Base-by-base conservation (phyloP, 2,329 filamentous ascomycete genomes). In the Beauveria bassiana region DNA sequence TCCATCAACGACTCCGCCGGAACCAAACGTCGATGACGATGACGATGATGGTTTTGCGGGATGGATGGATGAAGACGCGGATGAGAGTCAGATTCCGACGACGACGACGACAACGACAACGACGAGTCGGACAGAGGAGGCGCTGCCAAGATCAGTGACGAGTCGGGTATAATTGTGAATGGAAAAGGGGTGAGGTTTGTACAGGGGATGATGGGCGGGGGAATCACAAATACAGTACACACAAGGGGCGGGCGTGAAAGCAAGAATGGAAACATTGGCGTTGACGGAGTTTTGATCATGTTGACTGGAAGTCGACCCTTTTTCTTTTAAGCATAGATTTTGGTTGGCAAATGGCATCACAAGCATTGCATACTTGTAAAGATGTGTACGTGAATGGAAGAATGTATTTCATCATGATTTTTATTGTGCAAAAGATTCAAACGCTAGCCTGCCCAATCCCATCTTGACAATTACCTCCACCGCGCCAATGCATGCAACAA, bases 21-120 rank as follows among this genome's bases (percentile, higher is more conserved):
- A 40, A 28, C 40, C 55, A 16, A 40, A 34, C n/a, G 60, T 51
- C 5, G 55, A 66, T 2, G 69, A 68, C 10, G 66, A 67, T 3
- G 69, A 68, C 12, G 66, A 69, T 26, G 68, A 70, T 9, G 68
- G 68, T 22, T 69, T 66, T 42, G 69, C 68, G 12, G 67, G 69
- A 7, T 71, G 69, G 69, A 65, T 71, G 58, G 67, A 70, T 18
- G 68, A 71, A 20, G 54, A 46, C 42, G 20, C 18, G 2, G 28
- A 28, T n/a, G 53, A 28, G 34, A 38, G 34, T 38, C 12, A 38
- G 2, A 14, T 38, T 6, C 14, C 56, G 66, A 70, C n/a, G 67
- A 71, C 24, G 54, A 46, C 42, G 16, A 16, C 16, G n/a, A 28
- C 20, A 22, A 22, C 22, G 22, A 22, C 24, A 40, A n/a, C 57